phyloP scores from a whole-genome alignment of 257 asterid genomes.

The Solanum virginianum region DNA sequence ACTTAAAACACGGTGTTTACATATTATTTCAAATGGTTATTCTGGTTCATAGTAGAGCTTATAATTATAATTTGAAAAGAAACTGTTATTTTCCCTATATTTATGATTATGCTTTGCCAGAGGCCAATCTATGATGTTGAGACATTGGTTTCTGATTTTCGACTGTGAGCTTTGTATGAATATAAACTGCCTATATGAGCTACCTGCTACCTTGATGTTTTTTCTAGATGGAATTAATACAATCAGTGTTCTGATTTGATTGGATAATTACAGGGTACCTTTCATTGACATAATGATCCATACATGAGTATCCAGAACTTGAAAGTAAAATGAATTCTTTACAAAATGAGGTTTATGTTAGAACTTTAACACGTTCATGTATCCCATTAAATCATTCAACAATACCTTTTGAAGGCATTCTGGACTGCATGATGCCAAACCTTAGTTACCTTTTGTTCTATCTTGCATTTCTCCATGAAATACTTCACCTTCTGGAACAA shows the following conservation, averaged over 20 bases:
- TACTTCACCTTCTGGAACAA: not conserved
- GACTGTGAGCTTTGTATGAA: not conserved
- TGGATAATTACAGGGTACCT: not conserved
- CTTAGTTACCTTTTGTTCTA: not conserved
- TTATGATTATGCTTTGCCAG: not conserved
- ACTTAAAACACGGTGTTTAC: slow-evolving; percentile 6
- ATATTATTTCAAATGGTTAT: not conserved
- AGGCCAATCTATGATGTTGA: not conserved
- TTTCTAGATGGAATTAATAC: not conserved
- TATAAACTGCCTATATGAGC: not conserved
- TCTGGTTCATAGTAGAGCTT: not conserved
- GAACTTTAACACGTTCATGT: not conserved
- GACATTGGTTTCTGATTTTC: not conserved
- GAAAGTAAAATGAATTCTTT: not conserved
- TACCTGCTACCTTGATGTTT: not conserved
- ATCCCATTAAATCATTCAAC: not conserved
- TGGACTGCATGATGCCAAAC: not conserved
- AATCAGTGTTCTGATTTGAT: not conserved
- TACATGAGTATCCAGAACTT: not conserved
- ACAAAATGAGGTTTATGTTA: not conserved
- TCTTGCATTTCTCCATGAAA: not conserved
- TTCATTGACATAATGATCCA: not conserved
- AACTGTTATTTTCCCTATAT: not conserved
- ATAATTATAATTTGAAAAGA: not conserved
- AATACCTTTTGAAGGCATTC: not conserved